phyloP scores from a whole-genome alignment of 1,139 yeast species.

The Arxiozyma telluris region DNA sequence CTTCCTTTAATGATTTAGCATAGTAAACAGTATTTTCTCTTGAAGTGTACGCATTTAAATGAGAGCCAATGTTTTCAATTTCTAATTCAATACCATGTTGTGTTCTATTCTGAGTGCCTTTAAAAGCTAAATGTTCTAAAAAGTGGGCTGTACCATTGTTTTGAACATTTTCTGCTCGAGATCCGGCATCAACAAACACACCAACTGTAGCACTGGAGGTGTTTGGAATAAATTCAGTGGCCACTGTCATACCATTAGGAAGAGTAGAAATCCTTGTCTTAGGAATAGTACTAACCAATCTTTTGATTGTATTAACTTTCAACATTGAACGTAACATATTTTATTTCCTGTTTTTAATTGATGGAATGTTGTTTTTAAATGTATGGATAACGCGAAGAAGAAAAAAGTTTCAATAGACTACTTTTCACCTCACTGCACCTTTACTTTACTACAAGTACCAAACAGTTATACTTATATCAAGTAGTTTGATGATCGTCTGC shows the following conservation, averaged over 20 bases:
- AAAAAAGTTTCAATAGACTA: too few relatives aligned
- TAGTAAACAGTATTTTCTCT: constrained; percentile 96
- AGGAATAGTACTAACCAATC: constrained; percentile 27
- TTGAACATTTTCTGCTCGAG: constrained; percentile 81
- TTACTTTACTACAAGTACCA: too few relatives aligned
- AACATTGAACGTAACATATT: constrained; percentile 10
- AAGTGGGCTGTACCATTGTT: constrained; percentile 96
- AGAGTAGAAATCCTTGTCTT: constrained; percentile 53
- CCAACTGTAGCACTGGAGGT: constrained; percentile 95
- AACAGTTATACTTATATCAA: too few relatives aligned
- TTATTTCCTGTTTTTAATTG: constrained; percentile 46
- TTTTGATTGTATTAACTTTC: constrained; percentile 2
- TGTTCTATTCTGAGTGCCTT: constrained; percentile 79
- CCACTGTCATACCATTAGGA: constrained; percentile 86
- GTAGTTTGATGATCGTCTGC: not conserved
- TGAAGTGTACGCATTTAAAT: constrained; percentile 92
- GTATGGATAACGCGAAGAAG: too few relatives aligned
- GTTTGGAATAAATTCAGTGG: constrained; percentile 80
- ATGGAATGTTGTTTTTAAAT: too few relatives aligned
- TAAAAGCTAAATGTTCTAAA: constrained; percentile 90
- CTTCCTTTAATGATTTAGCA: constrained; percentile 75
- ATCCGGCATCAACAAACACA: constrained; percentile 89
- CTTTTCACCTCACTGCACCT: not conserved
- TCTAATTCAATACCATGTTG: constrained; percentile 83
- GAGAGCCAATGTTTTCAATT: constrained; percentile 94